Evolutionary conservation across 768 basidiomycete genomes (phyloP), one percentile per base, ranked within the genome.

Genomic region (Trametes meyenii): DNA sequence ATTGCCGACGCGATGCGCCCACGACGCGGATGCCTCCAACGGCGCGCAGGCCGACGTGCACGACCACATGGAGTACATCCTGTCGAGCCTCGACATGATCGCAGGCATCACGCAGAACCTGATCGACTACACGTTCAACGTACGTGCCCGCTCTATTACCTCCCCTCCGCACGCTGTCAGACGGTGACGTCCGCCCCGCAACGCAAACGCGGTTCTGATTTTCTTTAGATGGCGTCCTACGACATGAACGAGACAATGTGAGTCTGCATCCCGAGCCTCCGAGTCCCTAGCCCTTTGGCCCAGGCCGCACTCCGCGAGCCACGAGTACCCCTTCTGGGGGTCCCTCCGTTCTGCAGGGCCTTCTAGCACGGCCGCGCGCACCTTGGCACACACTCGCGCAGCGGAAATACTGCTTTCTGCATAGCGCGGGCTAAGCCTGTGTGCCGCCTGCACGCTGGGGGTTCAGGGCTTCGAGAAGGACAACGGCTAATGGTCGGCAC

Each of bases 211-310:
- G 29, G 17, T n/a, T 12, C 10, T 23, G 16, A 39, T 14, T 56
- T 49, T 26, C 46, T 61, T 14, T 67, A 89, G 88, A 81, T 87
- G 75, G 82, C 85, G 16, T 86, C 87, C 12, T 86, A 89, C 69
- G 84, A 89, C 65, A 89, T 86, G 86, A 90, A 90, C 69, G 78
- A 86, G 70, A 84, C 86, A 50, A 90, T 91, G 88, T 83, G 68
- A 42, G 79, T 71, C n/a, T 44, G 38, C 35, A 10, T 61, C 51
- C 52, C 14, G 21, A 42, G 17, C 12, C 13, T 23, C 12, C 36
- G 13, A 13, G 38, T 24, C 29, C 29, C 29, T 8, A 33, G 29
- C 29, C 29, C 29, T 3, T 33, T 8, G 8, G 29, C 29, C 29
- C 29, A 33, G 29, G 29, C 29, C 29, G 29, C 29, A 33, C 29